Evolutionary conservation across 768 basidiomycete genomes (phyloP), one percentile per base, ranked within the genome.

Genomic region (Sporobolomyces roseus): DNA sequence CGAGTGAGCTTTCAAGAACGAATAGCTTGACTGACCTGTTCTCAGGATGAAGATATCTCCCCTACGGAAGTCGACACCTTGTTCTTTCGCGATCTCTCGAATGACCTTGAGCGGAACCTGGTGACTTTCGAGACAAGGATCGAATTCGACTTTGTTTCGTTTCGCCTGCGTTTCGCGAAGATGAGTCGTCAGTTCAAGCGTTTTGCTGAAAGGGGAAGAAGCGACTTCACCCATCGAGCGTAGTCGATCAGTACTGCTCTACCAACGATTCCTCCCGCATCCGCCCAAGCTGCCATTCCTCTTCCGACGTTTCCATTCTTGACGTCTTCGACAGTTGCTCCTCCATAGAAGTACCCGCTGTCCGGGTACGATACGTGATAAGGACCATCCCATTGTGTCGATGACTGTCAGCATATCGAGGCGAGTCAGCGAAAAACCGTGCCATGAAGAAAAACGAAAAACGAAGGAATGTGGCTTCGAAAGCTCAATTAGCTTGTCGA

Each of bases 231-330:
- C 72, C 72, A 73, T 19, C 63, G 23, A 19, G 66, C 48, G 55
- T 68, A 73, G 58, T 73, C 72, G 33, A 74, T 62, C 1, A 74
- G 52, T 7, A 74, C 65, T 9, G 65, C 72, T 17, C 72, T 45
- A 8, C 72, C 72, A 4, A 58, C 65, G 23, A 74, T 74, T 14
- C 72, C 72, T 21, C 72, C 65, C 2, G 65, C 65, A 23, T 68
- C 55, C 12, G 38, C 52, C 54, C 53, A 43, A 4, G 60, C 45
- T 12, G 59, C 58, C 10, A 60, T 49, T 30, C 58, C 58, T 16
- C 58, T 43, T 5, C 43, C 32, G 6, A 48, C 45, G 45, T 56
- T 62, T 12, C 46, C 61, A 2, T 17, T 14, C 19, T 33, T 25
- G 30, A 56, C 55, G 27, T 63, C 53, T 12, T 49, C 52, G 61